A percentile compares a stretch with the other conserved stretches of the same genome.
Evolutionary conservation across 805 yeast species (phyloP).

Genomic region (Torulaspora indica): DNA sequence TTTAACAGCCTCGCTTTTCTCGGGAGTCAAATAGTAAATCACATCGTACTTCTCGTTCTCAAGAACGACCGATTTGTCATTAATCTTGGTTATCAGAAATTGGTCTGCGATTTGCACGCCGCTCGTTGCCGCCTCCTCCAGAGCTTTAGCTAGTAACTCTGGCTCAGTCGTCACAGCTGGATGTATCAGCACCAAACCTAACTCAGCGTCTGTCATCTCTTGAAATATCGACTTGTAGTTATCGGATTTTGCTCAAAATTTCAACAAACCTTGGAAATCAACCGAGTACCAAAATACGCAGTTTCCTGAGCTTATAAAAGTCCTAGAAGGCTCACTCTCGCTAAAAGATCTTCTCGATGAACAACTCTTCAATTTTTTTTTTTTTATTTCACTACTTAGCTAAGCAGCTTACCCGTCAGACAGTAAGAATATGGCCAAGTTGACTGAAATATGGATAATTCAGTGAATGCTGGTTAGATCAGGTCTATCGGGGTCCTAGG

Average conservation of each 20-base stretch:
- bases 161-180: constrained; percentile 64
- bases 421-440: neutral
- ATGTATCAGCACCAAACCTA: constrained; percentile 49
- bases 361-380: constrained; percentile 2
- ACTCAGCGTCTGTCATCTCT: constrained; percentile 13
- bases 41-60: constrained; percentile 38
- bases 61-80: constrained; percentile 43
- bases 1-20: constrained; percentile 39
- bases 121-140: constrained; percentile 23
- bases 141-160: constrained; percentile 41
- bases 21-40: constrained; percentile 55
- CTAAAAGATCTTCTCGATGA: neutral
- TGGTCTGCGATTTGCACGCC: constrained; percentile 40
- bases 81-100: constrained; percentile 54
- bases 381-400: constrained; percentile 3
- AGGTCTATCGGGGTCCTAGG: too few species aligned
- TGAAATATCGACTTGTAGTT: neutral
- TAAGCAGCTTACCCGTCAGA: neutral
- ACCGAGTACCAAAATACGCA: neutral
- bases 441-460: too few species aligned
- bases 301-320: neutral
- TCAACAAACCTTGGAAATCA: neutral
- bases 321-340: neutral
- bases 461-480: too few species aligned
- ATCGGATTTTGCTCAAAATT: neutral